These are phyloP conservation scores for Hyphopichia homilentoma DNA, from an alignment of 805 yeast genomes.

Conservation along the genomic window DNA sequence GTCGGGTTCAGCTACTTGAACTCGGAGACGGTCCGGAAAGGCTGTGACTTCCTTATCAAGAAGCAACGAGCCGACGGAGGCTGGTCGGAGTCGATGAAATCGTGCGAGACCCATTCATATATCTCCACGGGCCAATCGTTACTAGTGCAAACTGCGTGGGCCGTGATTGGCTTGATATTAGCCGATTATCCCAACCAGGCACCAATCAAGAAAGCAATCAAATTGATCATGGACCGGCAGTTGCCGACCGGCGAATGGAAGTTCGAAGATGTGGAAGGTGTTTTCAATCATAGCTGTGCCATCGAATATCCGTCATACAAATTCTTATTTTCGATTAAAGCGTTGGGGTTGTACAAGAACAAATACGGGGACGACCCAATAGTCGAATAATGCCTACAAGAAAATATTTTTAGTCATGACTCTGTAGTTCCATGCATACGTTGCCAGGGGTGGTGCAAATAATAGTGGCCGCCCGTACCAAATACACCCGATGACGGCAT, in stretches of 20 bases:
- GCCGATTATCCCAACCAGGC: constrained; percentile 74
- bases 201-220: constrained; percentile 61
- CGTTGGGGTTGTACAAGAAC: constrained; percentile 66
- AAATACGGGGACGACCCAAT: constrained; percentile 21
- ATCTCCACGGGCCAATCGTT: constrained; percentile 61
- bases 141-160: constrained; percentile 94
- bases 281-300: constrained; percentile 86
- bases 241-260: constrained; percentile 76
- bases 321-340: constrained; percentile 87
- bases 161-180: constrained; percentile 70
- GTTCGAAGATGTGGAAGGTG: constrained; percentile 87
- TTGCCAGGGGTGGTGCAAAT: too few relatives aligned
- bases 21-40: constrained; percentile 59
- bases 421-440: too few relatives aligned
- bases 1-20: constrained; percentile 62
- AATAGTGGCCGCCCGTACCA: too few relatives aligned
- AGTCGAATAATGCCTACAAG: too few relatives aligned
- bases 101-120: constrained; percentile 77
- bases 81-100: constrained; percentile 94
- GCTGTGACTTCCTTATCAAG: constrained; percentile 78
- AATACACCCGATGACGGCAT: too few relatives aligned
- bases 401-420: too few relatives aligned
- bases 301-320: constrained; percentile 95
- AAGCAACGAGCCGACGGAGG: constrained; percentile 90
- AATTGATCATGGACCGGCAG: constrained; percentile 64